Conservation (phyloP, 306 rosid species). For the Aeschynomene evenia region DNA sequence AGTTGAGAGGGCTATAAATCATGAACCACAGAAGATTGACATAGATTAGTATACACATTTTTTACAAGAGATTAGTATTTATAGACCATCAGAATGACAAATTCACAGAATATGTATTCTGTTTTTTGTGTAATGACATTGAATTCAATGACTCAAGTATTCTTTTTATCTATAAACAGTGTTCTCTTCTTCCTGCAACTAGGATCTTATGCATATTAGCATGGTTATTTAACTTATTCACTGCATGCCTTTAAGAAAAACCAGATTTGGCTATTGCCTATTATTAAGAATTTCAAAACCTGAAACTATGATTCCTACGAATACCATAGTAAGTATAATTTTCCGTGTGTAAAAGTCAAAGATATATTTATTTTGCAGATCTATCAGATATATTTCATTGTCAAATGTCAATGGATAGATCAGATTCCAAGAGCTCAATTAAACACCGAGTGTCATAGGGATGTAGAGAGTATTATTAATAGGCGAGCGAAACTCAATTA, state of each 20-base stretch:
- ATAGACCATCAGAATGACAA: background rate
- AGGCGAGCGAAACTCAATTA: too few species aligned
- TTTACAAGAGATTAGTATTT: background rate
- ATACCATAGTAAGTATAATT: background rate
- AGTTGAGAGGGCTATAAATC: background rate
- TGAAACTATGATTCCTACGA: background rate
- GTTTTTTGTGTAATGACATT: background rate
- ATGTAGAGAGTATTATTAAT: too few species aligned
- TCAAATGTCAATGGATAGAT: too few species aligned
- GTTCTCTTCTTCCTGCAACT: background rate
- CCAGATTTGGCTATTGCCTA: background rate
- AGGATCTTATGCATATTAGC: too few species aligned
- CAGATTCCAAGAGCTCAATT: too few species aligned
- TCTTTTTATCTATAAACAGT: background rate
- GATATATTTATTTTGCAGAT: too few species aligned
- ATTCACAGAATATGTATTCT: background rate
- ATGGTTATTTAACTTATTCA: too few species aligned
- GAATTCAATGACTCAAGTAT: background rate
- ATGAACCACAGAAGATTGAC: background rate
- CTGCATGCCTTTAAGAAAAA: background rate
- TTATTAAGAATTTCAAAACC: background rate
- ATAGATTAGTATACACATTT: constrained; percentile 16
- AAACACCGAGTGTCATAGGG: too few species aligned
- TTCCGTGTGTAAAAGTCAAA: too few species aligned
- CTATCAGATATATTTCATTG: too few species aligned